A percentile compares a stretch with the other conserved stretches of the same genome.
Evolutionary conservation across 2,329 filamentous ascomycete genomes (phyloP).

Genomic region (Fonsecaea nubica): DNA sequence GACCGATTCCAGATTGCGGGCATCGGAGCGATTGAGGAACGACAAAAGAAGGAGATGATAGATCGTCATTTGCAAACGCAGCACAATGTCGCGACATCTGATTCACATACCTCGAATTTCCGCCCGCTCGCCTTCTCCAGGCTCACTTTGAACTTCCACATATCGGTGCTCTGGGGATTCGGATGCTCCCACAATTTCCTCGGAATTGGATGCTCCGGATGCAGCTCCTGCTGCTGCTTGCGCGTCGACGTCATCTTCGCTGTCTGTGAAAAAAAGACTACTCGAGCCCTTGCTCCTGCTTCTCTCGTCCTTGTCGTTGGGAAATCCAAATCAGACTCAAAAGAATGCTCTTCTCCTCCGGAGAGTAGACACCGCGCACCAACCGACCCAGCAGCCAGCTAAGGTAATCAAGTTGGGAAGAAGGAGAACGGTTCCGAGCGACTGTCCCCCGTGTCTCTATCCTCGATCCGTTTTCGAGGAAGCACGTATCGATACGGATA

Average conservation of each 20-base stretch:
- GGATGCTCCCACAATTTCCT: conserved; percentile 68
- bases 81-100: background rate
- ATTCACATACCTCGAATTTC: conserved; percentile 23
- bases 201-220: conserved; percentile 23
- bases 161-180: conserved; percentile 65
- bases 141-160: conserved; percentile 64
- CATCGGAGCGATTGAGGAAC: no score
- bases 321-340: no score
- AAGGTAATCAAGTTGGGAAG: no score
- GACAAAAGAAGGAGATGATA: no score
- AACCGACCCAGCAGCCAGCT: no score
- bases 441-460: no score
- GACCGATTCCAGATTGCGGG: background rate
- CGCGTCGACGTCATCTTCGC: background rate
- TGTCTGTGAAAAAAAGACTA: background rate
- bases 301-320: background rate
- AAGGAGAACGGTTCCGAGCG: no score
- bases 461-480: no score
- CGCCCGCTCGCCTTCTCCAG: conserved; percentile 24
- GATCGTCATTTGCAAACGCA: background rate
- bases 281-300: background rate
- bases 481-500: no score
- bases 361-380: no score
- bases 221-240: background rate
- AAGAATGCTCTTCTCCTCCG: no score